phyloP scores from a whole-genome alignment of 176 grass and related monocot species.

The Hyparrhenia diplandra region DNA sequence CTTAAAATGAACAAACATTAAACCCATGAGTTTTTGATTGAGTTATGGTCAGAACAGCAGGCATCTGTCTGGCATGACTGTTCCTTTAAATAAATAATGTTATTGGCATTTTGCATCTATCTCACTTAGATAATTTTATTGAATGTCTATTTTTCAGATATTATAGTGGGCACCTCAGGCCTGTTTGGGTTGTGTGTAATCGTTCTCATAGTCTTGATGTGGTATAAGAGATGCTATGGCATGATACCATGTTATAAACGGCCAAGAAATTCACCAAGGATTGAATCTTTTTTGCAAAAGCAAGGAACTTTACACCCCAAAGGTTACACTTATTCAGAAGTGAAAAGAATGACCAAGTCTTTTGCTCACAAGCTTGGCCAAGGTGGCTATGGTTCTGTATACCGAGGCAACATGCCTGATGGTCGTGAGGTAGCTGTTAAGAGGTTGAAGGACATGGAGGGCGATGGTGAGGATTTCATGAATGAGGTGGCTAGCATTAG shows the following conservation, averaged over 20 bases:
- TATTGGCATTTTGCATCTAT: neutral
- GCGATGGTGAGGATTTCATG: neutral
- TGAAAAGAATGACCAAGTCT: neutral
- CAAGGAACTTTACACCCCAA: neutral
- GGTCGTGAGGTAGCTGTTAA: neutral
- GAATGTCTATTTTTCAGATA: neutral
- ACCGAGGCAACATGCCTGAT: neutral
- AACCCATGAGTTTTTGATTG: too few species aligned
- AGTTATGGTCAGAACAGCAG: too few species aligned
- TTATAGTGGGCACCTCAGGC: neutral
- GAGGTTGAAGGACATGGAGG: neutral
- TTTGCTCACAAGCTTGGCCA: neutral
- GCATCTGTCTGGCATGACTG: too few species aligned
- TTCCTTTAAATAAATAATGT: neutral
- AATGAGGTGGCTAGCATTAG: neutral
- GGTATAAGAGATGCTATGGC: neutral
- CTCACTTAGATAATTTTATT: neutral
- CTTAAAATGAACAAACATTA: too few species aligned
- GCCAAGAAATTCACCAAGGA: neutral
- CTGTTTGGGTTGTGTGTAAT: neutral
- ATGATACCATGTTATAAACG: neutral
- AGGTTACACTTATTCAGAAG: neutral
- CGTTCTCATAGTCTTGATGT: neutral
- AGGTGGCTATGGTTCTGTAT: neutral
- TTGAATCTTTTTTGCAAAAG: neutral